Base-by-base conservation (phyloP, 192 early-diverging fungal genomes). In the Helicostylum pulchrum region DNA sequence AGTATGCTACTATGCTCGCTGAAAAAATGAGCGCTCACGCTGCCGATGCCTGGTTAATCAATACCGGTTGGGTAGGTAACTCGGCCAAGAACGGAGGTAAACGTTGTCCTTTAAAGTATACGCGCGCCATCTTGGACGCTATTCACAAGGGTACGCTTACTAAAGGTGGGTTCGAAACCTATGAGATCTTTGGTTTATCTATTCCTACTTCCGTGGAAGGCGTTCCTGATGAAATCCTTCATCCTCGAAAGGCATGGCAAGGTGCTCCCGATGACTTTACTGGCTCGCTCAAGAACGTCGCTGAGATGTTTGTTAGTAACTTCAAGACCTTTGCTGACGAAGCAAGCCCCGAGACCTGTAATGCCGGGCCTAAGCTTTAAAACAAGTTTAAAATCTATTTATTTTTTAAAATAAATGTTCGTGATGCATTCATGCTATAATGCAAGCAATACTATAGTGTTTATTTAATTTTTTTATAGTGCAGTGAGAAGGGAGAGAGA, bases 61-160 rank as follows among this genome's bases (percentile, higher is more conserved):
- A 96, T 86, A 96, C 94, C 50, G 94, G 93, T 63, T 96, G 92
- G 96, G 92, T 84, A 76, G 94, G 96, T 75, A 94, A 94, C 61
- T 85, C 85, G 46, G 92, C 94, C 78, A 93, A 92, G 61, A 73
- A 77, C 39, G 64, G 34, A 0, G 95, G 92, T 54, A 88, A 93
- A 81, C 90, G 96, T 39, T 93, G 94, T 62, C 80, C 93, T n/a
- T 88, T 98, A 63, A 95, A 93, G 84, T 95, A 98, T 85, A 91
- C 93, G 53, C 91, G 96, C 59, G 96, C 96, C 67, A 96, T 98
- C 75, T 90, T 98, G 65, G 94, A 98, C 73, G 88, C 95, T 46
- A 96, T 98, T 80, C 96, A 98, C 88, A 86, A 77, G 57, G 94
- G 94, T 53, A 92, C 92, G 78, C 87, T 98, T 59, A 73, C 84